A percentile compares a stretch with the other conserved stretches of the same genome.
Evolutionary conservation across 768 basidiomycete species (phyloP).

Genomic region (Mycena amicta): DNA sequence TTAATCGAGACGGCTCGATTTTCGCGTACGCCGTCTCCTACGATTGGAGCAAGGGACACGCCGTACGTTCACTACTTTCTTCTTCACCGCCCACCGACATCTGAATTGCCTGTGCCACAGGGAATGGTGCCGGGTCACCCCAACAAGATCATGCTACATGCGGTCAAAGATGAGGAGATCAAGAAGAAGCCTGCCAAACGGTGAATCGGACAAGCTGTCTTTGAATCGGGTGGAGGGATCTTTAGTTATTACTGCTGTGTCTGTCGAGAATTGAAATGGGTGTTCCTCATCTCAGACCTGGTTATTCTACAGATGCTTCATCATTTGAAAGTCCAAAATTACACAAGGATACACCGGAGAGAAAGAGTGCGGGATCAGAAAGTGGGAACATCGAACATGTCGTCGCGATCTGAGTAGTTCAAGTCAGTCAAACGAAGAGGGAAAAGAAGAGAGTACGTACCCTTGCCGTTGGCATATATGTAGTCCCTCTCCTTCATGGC

Average conservation of each 20-base stretch:
- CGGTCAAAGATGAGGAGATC: slow-evolving; percentile 86
- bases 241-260: too few species aligned
- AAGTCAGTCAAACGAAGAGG: neutral
- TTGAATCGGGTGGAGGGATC: neutral
- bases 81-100: too few species aligned
- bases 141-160: slow-evolving; percentile 84
- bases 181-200: slow-evolving; percentile 61
- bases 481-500: slow-evolving; percentile 63
- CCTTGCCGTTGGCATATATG: slow-evolving; percentile 60
- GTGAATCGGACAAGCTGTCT: slow-evolving; percentile 5
- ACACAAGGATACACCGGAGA: too few species aligned
- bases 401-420: slow-evolving; percentile 41
- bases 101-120: neutral
- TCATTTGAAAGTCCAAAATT: too few species aligned
- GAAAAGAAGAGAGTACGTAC: slow-evolving; percentile 31
- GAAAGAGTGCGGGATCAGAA: slow-evolving; percentile 29
- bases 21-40: slow-evolving; percentile 93
- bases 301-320: neutral
- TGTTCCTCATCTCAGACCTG: too few species aligned
- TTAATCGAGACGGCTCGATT: slow-evolving; percentile 86
- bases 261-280: too few species aligned
- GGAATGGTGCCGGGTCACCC: slow-evolving; percentile 45
- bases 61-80: neutral
- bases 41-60: slow-evolving; percentile 86
- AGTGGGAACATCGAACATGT: slow-evolving; percentile 49